phyloP scores from a whole-genome alignment of 2,329 filamentous ascomycete genomes.

The Fusarium dlaminii region DNA sequence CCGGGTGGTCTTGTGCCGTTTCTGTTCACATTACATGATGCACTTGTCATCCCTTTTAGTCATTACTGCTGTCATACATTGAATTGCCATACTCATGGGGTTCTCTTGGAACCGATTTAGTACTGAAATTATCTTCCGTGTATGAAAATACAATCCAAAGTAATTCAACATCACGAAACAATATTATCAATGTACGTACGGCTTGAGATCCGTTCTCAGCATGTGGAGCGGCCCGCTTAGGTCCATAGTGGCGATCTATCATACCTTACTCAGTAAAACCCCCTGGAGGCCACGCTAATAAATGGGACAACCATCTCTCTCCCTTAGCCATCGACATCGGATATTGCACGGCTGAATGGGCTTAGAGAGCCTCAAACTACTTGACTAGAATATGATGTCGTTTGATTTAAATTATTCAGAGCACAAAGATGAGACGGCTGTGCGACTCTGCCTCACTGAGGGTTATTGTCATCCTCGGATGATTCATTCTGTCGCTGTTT shows the following conservation, averaged over 20 bases:
- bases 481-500: background rate
- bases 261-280: slow-evolving; percentile 2
- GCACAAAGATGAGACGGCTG: background rate
- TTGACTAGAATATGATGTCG: background rate
- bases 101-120: too few relatives aligned
- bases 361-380: slow-evolving; percentile 4
- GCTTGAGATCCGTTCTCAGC: slow-evolving; percentile 19
- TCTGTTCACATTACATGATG: background rate
- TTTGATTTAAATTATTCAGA: background rate
- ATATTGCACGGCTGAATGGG: slow-evolving; percentile 8
- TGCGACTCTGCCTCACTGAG: background rate
- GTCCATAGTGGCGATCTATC: slow-evolving; percentile 18
- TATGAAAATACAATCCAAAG: background rate
- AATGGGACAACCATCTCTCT: background rate
- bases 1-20: background rate
- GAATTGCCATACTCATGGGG: background rate
- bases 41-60: background rate
- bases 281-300: slow-evolving; percentile 21
- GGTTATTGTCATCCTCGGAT: background rate
- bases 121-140: background rate
- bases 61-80: background rate
- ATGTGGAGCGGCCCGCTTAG: slow-evolving; percentile 35
- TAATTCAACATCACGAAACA: background rate
- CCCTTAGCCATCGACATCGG: background rate
- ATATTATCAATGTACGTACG: slow-evolving; percentile 24